Evolutionary conservation across 2,329 filamentous ascomycete species (phyloP), one percentile per base, ranked within the genome.

Genomic region (Alternaria triticina): DNA sequence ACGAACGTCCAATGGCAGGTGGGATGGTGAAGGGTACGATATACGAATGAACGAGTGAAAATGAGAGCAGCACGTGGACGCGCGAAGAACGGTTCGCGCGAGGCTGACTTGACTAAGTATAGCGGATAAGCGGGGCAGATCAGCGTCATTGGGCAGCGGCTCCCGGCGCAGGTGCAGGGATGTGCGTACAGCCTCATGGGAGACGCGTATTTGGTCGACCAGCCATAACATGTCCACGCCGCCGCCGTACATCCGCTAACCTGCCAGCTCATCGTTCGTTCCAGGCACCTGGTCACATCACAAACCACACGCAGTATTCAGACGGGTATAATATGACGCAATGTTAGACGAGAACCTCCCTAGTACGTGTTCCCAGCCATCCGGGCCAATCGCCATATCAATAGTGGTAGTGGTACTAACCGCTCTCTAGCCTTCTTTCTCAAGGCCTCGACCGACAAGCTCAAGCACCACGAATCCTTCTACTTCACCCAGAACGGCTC

Each of bases 321-420:
- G 44, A 11, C 9, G 20, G 28, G 45, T 47, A 33, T 59, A 62
- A 49, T 23, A 74, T 76, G 73, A 62, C 67, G 67, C 72, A 61
- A 97, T 97, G 94, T 87, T 97, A 74, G 94, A 97, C 89, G 93
- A 96, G 79, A 97, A 94, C 80, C 88, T 97, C n/a, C 94, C 94
- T 59, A 93, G 86, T 87, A 66, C 28, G 62, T 52, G 30, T 49
- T 22, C 12, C 49, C 44, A 54, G 27, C 46, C 20, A 27, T 20
- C 20, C 13, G 43, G n/a, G 49, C 43, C 47, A 50, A 62, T 50
- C 46, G 40, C 45, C 20, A 30, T 54, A 27, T 22, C 9, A 30
- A 51, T 27, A 23, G 13, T 11, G 15, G 58, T 84, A 71, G 13
- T 22, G 15, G 58, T 85, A 71, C 64, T 70, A 67, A 72, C 64